A percentile compares a stretch with the other conserved stretches of the same genome.
phyloP scores from a whole-genome alignment of 2,329 filamentous ascomycete genomes.

The Geosmithia flava region DNA sequence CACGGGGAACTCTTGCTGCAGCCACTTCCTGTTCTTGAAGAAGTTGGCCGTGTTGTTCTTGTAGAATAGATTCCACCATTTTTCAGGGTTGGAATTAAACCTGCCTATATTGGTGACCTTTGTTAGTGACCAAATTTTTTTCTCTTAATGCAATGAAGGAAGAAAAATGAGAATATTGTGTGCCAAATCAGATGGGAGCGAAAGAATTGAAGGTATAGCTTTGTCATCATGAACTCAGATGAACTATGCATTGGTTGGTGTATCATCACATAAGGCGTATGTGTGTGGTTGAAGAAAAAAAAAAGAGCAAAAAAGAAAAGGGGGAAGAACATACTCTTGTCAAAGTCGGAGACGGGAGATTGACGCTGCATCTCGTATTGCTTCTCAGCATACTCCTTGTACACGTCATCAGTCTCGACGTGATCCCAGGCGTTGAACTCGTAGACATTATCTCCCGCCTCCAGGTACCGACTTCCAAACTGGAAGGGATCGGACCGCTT shows the following conservation, averaged over 20 bases:
- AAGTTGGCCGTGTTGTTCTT: constrained; percentile 96
- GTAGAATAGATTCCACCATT: constrained; percentile 98
- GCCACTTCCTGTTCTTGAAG: constrained; percentile 98
- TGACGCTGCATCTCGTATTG: constrained; percentile 80
- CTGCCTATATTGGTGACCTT: constrained; percentile 35
- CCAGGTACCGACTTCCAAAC: constrained; percentile 81
- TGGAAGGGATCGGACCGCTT: constrained; percentile 90
- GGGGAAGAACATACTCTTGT: constrained; percentile 52
- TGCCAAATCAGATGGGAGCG: constrained; percentile 55
- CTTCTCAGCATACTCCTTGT: constrained; percentile 71
- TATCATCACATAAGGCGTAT: constrained; percentile 34
- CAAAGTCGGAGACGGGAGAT: constrained; percentile 82
- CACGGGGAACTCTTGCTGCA: constrained; percentile 89
- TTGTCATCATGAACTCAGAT: constrained; percentile 58
- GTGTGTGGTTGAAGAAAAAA: constrained; percentile 4
- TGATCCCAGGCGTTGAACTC: constrained; percentile 99
- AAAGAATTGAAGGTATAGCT: constrained; percentile 47
- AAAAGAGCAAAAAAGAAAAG: not conserved
- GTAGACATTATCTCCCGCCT: constrained; percentile 79
- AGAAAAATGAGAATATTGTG: constrained; percentile 5
- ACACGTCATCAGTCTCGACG: constrained; percentile 81
- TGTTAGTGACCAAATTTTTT: constrained; percentile 21
- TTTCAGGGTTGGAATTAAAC: constrained; percentile 82
- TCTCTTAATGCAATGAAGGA: not conserved
- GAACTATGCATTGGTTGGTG: constrained; percentile 52